Conservation (phyloP, 768 basidiomycete genomes). For the Kondoa malvinella region DNA sequence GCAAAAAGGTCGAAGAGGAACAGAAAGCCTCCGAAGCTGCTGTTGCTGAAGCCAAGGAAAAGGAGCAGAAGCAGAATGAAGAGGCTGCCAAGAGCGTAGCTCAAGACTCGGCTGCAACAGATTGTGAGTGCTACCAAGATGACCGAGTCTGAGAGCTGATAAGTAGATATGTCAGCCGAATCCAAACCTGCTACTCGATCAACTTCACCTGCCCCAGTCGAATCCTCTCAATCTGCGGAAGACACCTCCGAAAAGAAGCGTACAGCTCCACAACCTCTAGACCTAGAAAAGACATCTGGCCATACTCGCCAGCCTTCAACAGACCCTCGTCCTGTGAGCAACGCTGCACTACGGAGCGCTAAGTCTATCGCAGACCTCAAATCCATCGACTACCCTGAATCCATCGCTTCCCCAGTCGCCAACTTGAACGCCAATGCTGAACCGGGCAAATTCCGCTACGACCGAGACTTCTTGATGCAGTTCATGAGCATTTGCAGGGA, state of each 20-base stretch:
- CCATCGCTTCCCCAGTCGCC: slow-evolving; percentile 59
- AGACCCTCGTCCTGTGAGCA: slow-evolving; percentile 12
- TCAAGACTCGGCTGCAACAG: background rate
- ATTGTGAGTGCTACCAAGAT: slow-evolving; percentile 11
- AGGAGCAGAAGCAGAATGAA: slow-evolving; percentile 18
- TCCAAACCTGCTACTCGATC: slow-evolving; percentile 23
- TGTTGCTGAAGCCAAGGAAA: slow-evolving; percentile 26
- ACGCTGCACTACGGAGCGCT: slow-evolving; percentile 49
- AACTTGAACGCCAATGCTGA: slow-evolving; percentile 70
- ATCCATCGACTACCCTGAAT: slow-evolving; percentile 61
- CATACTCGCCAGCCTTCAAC: background rate
- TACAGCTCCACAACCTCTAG: slow-evolving; percentile 11
- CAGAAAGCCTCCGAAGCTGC: slow-evolving; percentile 14
- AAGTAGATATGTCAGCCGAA: slow-evolving; percentile 19
- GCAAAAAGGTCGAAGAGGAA: slow-evolving; percentile 27
- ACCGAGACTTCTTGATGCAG: slow-evolving; percentile 90
- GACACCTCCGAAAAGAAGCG: slow-evolving; percentile 16
- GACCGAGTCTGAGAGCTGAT: slow-evolving; percentile 22
- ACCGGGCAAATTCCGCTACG: slow-evolving; percentile 90
- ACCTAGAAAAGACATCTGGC: background rate
- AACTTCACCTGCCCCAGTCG: slow-evolving; percentile 23
- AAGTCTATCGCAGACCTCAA: slow-evolving; percentile 67
- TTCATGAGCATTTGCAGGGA: slow-evolving; percentile 91
- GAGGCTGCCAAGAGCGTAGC: slow-evolving; percentile 12
- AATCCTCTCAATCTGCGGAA: slow-evolving; percentile 23